phyloP scores from a whole-genome alignment of 352 stramenopile genomes.

The Phytopythium boreale region DNA sequence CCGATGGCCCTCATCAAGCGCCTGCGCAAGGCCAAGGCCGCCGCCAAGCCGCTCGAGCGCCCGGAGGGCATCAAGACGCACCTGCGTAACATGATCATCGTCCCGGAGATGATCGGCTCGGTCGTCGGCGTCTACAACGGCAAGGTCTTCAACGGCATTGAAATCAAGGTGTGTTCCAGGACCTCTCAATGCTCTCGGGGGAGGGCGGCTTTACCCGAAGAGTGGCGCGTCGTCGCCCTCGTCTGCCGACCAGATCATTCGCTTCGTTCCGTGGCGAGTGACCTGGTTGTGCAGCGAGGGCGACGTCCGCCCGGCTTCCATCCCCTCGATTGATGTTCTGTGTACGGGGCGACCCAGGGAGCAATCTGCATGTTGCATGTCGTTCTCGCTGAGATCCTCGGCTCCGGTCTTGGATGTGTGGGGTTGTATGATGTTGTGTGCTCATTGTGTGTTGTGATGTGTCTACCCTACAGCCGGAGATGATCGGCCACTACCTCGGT shows the following conservation, averaged over 20 bases:
- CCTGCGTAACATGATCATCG: constrained; percentile 99
- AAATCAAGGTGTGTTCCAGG: constrained; percentile 97
- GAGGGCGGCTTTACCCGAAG: constrained; percentile 78
- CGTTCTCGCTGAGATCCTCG: constrained; percentile 1
- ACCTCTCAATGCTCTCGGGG: constrained; percentile 78
- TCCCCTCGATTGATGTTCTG: constrained; percentile 81
- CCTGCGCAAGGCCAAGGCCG: constrained; percentile 99
- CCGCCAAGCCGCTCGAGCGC: constrained; percentile 96
- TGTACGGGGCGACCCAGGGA: constrained; percentile 89
- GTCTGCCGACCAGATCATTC: not conserved
- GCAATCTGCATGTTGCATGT: constrained; percentile 23
- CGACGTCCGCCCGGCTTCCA: constrained; percentile 40
- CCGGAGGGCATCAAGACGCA: constrained; percentile 99
- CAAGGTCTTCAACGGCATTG: constrained; percentile 99
- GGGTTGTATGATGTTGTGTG: constrained; percentile 11
- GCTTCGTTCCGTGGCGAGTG: not conserved
- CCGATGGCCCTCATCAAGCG: constrained; percentile 99
- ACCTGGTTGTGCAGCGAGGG: not conserved
- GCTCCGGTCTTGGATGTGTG: not conserved
- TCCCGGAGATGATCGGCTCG: constrained; percentile 99
- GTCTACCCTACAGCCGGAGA: constrained; percentile 87
- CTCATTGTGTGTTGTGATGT: constrained; percentile 16
- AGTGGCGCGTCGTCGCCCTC: constrained; percentile 25
- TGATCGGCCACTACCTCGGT: constrained; percentile 99
- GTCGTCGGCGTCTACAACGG: constrained; percentile 99